Evolutionary conservation across 352 stramenopile genomes (phyloP).

Genomic region (Vaucheria bursata): DNA sequence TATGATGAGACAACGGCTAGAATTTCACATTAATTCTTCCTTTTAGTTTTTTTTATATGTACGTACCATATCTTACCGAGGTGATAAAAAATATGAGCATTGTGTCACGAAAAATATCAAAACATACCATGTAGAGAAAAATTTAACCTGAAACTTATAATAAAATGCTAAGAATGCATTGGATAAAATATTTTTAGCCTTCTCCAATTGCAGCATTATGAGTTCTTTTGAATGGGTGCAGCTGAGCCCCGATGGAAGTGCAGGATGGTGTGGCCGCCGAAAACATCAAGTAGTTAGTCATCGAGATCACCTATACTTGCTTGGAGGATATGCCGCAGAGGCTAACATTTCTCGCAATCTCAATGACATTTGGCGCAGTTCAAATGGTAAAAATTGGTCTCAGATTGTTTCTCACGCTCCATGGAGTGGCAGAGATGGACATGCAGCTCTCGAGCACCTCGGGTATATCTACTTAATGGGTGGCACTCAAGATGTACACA

Average conservation of each 20-base stretch:
- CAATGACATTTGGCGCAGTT: constrained; percentile 24
- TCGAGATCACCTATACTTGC: constrained; percentile 22
- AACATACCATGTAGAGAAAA: too few species aligned
- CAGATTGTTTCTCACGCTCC: constrained; percentile 1
- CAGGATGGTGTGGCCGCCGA: constrained; percentile 32
- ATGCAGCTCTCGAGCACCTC: constrained; percentile 32
- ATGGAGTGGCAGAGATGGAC: constrained; percentile 40
- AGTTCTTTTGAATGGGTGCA: background rate
- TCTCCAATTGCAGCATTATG: too few species aligned
- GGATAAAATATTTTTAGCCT: too few species aligned
- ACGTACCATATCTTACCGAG: too few species aligned
- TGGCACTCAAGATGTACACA: constrained; percentile 37
- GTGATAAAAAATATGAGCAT: too few species aligned
- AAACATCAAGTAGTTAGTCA: constrained; percentile 41
- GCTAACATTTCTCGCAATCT: constrained; percentile 11
- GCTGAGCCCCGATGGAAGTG: constrained; percentile 11
- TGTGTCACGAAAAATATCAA: too few species aligned
- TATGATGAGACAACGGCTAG: too few species aligned
- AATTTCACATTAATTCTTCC: too few species aligned
- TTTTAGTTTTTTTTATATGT: too few species aligned
- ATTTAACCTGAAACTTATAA: too few species aligned
- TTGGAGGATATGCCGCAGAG: constrained; percentile 21
- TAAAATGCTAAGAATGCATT: too few species aligned
- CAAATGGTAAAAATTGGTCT: background rate
- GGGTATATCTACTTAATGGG: constrained; percentile 43